Percentiles rank a stretch among this genome's conserved stretches.
These are phyloP conservation scores for Theobroma grandiflorum DNA, from an alignment of 441 rosid species.

Conservation along the genomic window DNA sequence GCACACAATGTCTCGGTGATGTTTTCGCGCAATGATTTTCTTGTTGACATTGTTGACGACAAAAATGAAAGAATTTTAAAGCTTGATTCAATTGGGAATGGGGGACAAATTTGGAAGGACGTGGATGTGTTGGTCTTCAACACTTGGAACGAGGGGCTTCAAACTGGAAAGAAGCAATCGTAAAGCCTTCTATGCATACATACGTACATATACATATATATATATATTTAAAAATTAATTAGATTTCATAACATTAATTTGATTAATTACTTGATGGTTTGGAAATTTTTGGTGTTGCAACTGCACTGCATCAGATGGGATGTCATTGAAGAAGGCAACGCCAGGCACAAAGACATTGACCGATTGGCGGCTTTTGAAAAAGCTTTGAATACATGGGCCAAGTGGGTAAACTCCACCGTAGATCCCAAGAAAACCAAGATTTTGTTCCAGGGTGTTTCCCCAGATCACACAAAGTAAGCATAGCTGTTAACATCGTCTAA, in stretches of 20 bases:
- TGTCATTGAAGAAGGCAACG: conserved; percentile 32
- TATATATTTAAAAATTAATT: background rate
- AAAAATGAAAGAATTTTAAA: conserved; percentile 49
- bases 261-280: background rate
- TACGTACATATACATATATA: no score
- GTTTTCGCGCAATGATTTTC: conserved; percentile 29
- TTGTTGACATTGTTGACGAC: conserved; percentile 20
- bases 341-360: conserved; percentile 44
- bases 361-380: conserved; percentile 52
- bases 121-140: conserved; percentile 63
- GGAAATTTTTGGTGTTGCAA: no score
- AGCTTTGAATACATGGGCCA: conserved; percentile 56
- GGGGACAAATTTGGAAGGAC: conserved; percentile 51
- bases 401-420: conserved; percentile 47
- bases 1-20: conserved; percentile 24
- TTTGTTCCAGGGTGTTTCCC: conserved; percentile 61
- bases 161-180: conserved; percentile 67
- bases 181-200: conserved; percentile 24
- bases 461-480: conserved; percentile 51
- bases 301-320: conserved; percentile 50
- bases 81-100: conserved; percentile 47
- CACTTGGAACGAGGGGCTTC: conserved; percentile 90
- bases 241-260: background rate
- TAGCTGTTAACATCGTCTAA: background rate
- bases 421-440: conserved; percentile 45